Conservation (phyloP, 352 stramenopile species). For the Thalassiosira pacifica region DNA sequence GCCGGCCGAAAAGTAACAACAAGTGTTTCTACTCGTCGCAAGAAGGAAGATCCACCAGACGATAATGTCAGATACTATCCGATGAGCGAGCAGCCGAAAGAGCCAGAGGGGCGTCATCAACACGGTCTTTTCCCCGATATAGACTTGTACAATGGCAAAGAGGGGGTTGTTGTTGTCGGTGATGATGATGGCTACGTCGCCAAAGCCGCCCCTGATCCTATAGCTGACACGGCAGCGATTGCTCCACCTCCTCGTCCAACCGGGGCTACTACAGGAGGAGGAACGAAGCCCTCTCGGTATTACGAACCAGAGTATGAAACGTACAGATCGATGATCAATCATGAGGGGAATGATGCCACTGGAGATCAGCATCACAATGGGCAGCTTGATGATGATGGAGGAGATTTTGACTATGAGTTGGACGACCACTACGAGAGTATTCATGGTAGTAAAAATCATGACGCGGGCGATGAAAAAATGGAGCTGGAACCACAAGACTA, state of each 20-base stretch:
- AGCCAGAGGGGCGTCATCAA: slow-evolving; percentile 45
- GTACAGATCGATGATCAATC: background rate
- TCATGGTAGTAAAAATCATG: too few species aligned
- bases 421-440: too few species aligned
- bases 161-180: background rate
- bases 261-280: background rate
- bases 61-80: slow-evolving; percentile 33
- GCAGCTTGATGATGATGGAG: background rate
- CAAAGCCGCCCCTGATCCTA: background rate
- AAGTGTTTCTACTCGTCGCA: background rate
- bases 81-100: slow-evolving; percentile 8
- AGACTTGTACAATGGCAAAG: slow-evolving; percentile 30
- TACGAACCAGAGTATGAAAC: background rate
- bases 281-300: background rate
- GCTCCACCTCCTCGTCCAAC: background rate
- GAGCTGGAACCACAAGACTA: background rate
- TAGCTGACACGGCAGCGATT: background rate
- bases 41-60: slow-evolving; percentile 36
- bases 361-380: background rate
- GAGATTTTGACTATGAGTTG: background rate
- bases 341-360: background rate
- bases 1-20: background rate
- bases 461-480: too few species aligned
- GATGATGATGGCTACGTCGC: background rate
- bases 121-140: slow-evolving; percentile 59